phyloP scores from a whole-genome alignment of 2,329 filamentous ascomycete species.

The Ceratocystis cacaofunesta region DNA sequence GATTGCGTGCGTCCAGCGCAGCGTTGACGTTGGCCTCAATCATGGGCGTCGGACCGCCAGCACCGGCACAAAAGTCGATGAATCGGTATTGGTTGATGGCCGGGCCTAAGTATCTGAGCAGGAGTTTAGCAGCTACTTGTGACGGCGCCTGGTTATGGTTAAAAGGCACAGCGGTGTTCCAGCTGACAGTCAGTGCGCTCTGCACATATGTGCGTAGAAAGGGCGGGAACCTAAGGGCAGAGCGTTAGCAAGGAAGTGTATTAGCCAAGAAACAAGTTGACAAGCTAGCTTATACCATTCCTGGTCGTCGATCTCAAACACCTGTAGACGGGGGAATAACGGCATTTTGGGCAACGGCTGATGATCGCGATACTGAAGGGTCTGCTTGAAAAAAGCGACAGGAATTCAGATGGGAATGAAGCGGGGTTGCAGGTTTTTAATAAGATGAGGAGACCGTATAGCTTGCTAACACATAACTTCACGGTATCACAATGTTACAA shows the following conservation, averaged over 20 bases:
- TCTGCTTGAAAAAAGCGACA: background rate
- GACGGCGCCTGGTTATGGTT: slow-evolving; percentile 44
- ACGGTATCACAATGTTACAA: too few species aligned
- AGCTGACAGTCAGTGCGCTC: slow-evolving; percentile 47
- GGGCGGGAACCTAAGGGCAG: slow-evolving; percentile 42
- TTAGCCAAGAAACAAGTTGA: slow-evolving; percentile 2
- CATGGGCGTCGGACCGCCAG: slow-evolving; percentile 52
- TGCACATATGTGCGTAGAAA: slow-evolving; percentile 51
- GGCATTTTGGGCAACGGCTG: slow-evolving; percentile 29
- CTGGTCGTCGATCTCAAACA: slow-evolving; percentile 55
- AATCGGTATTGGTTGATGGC: slow-evolving; percentile 42
- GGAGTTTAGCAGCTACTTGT: slow-evolving; percentile 41
- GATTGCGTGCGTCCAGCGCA: slow-evolving; percentile 7
- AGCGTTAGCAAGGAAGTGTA: background rate
- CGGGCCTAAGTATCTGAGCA: slow-evolving; percentile 36
- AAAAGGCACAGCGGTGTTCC: slow-evolving; percentile 44
- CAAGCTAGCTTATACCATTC: slow-evolving; percentile 36
- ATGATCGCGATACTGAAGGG: background rate
- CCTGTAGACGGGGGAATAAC: slow-evolving; percentile 42
- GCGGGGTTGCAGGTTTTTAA: too few species aligned
- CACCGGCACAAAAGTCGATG: slow-evolving; percentile 64
- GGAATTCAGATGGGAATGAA: too few species aligned
- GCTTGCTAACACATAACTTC: background rate
- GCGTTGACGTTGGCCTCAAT: slow-evolving; percentile 46
- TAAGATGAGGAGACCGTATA: background rate